Evolutionary conservation across 2,329 filamentous ascomycete species (phyloP).

Genomic region (Scedosporium boydii): DNA sequence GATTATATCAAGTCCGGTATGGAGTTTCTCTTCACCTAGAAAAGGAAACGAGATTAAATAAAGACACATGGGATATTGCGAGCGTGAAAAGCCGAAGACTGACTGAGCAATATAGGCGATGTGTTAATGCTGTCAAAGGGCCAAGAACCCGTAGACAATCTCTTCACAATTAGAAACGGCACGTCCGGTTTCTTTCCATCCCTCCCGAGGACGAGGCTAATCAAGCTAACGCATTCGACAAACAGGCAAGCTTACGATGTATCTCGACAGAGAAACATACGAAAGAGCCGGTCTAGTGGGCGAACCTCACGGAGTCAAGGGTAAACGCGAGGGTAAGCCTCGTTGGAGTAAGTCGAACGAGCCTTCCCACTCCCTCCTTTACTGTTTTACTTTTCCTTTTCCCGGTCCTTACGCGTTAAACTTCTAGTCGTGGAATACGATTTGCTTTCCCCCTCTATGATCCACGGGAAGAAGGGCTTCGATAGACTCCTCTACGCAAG

Average conservation of each 20-base stretch:
- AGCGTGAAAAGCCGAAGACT: not conserved
- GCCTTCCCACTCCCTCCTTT: not conserved
- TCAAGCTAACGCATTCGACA: not conserved
- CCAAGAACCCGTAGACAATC: conserved; percentile 56
- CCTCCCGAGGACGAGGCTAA: not conserved
- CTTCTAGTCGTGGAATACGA: conserved; percentile 61
- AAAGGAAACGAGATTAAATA: not conserved
- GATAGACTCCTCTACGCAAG: conserved; percentile 69
- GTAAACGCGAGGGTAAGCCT: conserved; percentile 50
- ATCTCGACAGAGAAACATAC: conserved; percentile 72
- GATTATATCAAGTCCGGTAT: conserved; percentile 72
- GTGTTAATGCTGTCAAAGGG: conserved; percentile 80
- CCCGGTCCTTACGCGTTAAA: not conserved
- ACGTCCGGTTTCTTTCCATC: conserved; percentile 11
- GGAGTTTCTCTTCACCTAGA: conserved; percentile 3
- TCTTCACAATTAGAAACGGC: conserved; percentile 65
- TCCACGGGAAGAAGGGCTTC: conserved; percentile 75
- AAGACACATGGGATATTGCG: too few species aligned
- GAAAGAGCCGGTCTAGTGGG: conserved; percentile 76
- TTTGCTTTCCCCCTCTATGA: conserved; percentile 64
- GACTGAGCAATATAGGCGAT: conserved; percentile 45
- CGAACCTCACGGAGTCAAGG: conserved; percentile 51
- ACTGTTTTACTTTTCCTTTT: not conserved
- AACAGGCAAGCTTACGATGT: conserved; percentile 61
- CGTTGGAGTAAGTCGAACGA: conserved; percentile 55